Base-by-base conservation (phyloP, 257 asterid genomes). In the Verbena officinalis region DNA sequence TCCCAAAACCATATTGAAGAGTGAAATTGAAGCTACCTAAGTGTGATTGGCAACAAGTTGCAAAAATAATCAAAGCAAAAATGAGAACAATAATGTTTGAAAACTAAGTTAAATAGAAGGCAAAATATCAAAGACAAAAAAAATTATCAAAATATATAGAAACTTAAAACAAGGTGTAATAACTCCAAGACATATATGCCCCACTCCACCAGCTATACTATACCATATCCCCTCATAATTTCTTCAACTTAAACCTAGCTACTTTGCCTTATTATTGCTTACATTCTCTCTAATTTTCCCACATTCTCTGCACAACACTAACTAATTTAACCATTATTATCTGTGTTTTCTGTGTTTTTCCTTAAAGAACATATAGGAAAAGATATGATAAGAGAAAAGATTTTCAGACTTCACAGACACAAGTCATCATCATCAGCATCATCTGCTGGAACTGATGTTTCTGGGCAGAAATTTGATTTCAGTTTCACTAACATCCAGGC, bases 351-450 rank as follows among this genome's bases (percentile, higher is more conserved):
- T 46, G 12, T 56, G 16, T 14, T 6, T 65, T 15, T 16, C 30
- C 16, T 16, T 17, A 12, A 49, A 11, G 33, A 17, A 45, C 13
- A 33, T 7, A 42, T 39, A 38, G 3, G 20, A 24, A 16, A 42
- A 59, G 64, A 76, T 7, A 80, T 80, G 85, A 70, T 77, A 43
- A 72, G 71, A 56, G 83, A 81, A 9, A 81, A 66, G 61, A 81
- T 78, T 17, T 63, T 81, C 72, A 81, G 80, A 59, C 65, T 75
- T 34, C 83, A 78, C 62, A 70, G 77, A 22, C 77, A 78, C 72
- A 72, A 43, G 72, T 56, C 75, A 11, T 69, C 79, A 4, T 63
- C 81, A 15, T 63, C 78, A 14, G 3, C 40, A 13, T 63, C 78
- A 10, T 36, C 40, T 12, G 30, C 59, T 23, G 55, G 64, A 13